Base-by-base conservation (phyloP, 768 basidiomycete species). In the Clitopilus passeckerianus region DNA sequence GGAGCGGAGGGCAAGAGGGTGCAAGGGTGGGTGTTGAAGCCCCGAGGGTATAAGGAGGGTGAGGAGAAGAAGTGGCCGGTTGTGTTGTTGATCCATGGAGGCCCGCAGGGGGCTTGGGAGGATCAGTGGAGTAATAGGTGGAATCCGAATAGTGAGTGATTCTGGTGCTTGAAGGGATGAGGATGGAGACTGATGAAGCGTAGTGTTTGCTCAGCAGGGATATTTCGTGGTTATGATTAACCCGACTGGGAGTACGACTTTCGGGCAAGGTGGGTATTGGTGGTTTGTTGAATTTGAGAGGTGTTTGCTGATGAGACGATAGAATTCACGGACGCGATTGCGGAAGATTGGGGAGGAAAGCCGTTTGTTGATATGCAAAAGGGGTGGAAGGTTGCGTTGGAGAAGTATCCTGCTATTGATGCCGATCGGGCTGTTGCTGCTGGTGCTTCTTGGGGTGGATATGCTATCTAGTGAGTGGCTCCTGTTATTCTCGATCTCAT, bases 201-300 rank as follows among this genome's bases (percentile, higher is more conserved):
- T 59, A 90, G 86, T 90, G 9, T 95, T 93, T 65, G 85, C 93
- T 10, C 84, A 86, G 65, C 90, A 93, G 68, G 94, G 96, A 0
- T 99, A 98, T 72, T 87, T 96, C 65, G 83, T 86, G 10, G 80
- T 97, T 41, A 80, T 88, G 30, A 87, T 97, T 65, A 98, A 98
- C 69, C 96, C 96, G 1, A 96, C 95, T 0, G 96, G 96, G 8
- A 91, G 89, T 27, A 98, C 96, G 3, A 88, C 91, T 0, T 97
- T 95, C 65, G 95, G 94, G 3, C 94, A 96, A 81, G 79, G 91
- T 86, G 66, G 24, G 34, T 64, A 44, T 46, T 53, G 18, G 23
- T 37, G 27, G 16, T n/a, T 43, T 30, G 59, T 33, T 34, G 5
- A 14, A 16, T 35, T 15, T 41, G 14, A 15, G 53, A 15, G 14